Evolutionary conservation across 805 yeast genomes (phyloP), one percentile per base, ranked within the genome.

Genomic region (Ogataea pignaliae): DNA sequence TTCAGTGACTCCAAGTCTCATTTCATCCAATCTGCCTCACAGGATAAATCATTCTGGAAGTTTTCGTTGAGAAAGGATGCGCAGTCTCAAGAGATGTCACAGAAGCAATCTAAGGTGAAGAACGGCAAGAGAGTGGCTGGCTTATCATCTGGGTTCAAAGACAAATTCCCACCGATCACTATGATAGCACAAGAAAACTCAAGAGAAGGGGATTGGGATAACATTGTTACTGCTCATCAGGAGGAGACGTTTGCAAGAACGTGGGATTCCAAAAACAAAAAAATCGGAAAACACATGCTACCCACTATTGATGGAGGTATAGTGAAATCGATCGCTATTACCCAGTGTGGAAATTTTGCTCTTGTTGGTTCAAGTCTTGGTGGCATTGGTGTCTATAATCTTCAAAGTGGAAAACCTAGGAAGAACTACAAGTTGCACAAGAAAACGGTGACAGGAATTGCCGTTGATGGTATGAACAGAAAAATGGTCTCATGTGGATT

Each of bases 341-440:
- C 97, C 0, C 85, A 81, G 44, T 93, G 99, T 73, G 99, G 99
- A 33, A 95, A 95, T 63, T 93, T 95, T 64, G 97, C 86, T 1
- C 67, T 91, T 34, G 84, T 95, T 16, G 99, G 98, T 11, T 88
- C 97, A 2, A 75, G 90, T 2, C 64, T 69, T 36, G 99, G 99
- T 50, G 82, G 85, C 12, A 82, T 93, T 49, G 88, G 85, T 29
- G 88, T 83, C 10, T 90, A 83, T 64, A 93, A 93, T 61, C 68
- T 93, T 60, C 99, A 93, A 65, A 86, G 96, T 59, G 99, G 99
- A n/a, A 65, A 77, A 15, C 63, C 82, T 39, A 75, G 97, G 53
- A 83, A 84, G 55, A 76, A 75, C 54, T 82, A 85, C 59, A 74
- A 75, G 48, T 64, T 82, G 30, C 95, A 85, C 54, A 85, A 83